These are phyloP conservation scores for Malbranchea zuffiana DNA, from an alignment of 2,329 filamentous ascomycete genomes.

Conservation along the genomic window DNA sequence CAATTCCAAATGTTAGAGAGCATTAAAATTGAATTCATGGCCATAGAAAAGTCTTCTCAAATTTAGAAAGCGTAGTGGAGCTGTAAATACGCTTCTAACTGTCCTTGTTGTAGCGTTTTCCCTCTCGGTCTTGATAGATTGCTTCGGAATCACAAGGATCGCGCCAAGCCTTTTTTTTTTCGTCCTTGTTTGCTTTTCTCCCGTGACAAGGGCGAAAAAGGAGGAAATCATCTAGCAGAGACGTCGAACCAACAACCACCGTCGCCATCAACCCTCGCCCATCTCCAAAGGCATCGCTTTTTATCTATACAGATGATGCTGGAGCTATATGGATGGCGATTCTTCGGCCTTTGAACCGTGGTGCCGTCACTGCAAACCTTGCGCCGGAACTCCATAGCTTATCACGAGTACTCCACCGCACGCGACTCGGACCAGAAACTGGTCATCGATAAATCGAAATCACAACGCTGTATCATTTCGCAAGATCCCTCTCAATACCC, in stretches of 20 bases:
- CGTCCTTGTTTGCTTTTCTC: constrained; percentile 4
- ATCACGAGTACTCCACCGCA: constrained; percentile 4
- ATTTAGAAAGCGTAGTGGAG: neutral
- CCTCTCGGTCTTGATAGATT: constrained; percentile 1
- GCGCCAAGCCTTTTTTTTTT: constrained; percentile 6
- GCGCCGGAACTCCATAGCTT: neutral
- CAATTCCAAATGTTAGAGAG: too few relatives aligned
- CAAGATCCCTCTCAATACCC: neutral
- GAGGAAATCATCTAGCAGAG: too few relatives aligned
- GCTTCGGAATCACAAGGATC: too few relatives aligned
- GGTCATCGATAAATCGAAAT: constrained; percentile 3
- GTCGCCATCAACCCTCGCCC: too few relatives aligned
- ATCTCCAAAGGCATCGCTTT: too few relatives aligned
- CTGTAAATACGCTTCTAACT: neutral
- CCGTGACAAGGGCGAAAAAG: too few relatives aligned
- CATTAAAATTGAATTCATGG: too few relatives aligned
- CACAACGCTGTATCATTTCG: neutral
- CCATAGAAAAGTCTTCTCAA: too few relatives aligned
- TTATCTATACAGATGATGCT: too few relatives aligned
- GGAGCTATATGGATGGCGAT: neutral
- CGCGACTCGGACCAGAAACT: constrained; percentile 5
- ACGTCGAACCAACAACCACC: too few relatives aligned
- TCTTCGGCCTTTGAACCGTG: neutral
- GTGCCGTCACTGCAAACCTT: neutral
- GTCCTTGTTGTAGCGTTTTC: neutral